Percentiles rank a stretch among this genome's conserved stretches.
Evolutionary conservation across 2,329 filamentous ascomycete species (phyloP).

Genomic region (Atkinsonella hypoxylon): DNA sequence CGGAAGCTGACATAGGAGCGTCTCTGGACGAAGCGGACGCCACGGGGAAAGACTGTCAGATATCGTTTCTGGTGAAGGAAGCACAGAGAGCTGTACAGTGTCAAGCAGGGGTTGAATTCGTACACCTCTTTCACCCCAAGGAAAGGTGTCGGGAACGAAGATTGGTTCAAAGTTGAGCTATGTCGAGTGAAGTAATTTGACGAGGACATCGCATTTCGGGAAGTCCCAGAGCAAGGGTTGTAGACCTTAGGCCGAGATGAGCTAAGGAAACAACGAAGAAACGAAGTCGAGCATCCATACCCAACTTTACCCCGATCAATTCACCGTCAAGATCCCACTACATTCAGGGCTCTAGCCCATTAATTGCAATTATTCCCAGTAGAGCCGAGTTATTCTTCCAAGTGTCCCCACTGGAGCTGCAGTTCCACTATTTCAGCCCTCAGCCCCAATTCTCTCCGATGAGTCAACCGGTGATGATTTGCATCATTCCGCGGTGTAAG

Average conservation of each 20-base stretch:
- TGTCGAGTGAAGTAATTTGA: constrained; percentile 1
- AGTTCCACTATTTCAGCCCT: background rate
- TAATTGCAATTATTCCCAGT: background rate
- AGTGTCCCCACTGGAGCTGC: too few species aligned
- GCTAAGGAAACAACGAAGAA: too few species aligned
- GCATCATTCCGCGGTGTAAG: too few species aligned
- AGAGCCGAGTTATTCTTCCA: background rate
- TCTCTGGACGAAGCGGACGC: constrained; percentile 23
- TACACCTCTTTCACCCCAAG: constrained; percentile 23
- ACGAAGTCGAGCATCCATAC: too few species aligned
- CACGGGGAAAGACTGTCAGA: constrained; percentile 24
- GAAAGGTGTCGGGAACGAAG: constrained; percentile 25
- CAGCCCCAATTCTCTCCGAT: background rate
- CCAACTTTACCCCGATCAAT: too few species aligned
- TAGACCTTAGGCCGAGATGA: too few species aligned
- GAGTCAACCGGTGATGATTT: background rate
- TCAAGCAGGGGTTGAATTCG: constrained; percentile 26
- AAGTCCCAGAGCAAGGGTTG: too few species aligned
- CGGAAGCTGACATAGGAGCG: constrained; percentile 15
- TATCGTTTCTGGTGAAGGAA: constrained; percentile 25
- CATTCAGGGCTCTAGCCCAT: too few species aligned
- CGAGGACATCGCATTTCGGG: too few species aligned
- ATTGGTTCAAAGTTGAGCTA: constrained; percentile 17
- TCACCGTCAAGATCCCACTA: too few species aligned
- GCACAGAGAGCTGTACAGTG: constrained; percentile 20